Percentiles rank a stretch among this genome's conserved stretches.
These are phyloP conservation scores for Phytophthora parvispora DNA, from an alignment of 352 stramenopile species.

Conservation along the genomic window DNA sequence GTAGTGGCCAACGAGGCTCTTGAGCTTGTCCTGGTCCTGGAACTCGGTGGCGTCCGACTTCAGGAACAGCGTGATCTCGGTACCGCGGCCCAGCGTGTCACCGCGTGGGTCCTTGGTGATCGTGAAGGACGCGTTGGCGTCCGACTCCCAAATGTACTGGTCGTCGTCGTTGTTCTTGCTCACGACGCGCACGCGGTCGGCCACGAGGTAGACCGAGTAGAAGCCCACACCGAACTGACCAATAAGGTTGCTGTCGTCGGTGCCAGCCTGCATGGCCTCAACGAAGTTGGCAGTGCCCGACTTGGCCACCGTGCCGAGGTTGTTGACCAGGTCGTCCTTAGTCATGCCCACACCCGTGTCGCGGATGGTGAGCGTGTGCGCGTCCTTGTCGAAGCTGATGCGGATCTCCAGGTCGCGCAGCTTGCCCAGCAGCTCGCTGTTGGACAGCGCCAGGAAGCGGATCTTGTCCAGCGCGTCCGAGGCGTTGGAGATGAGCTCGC, in stretches of 20 bases:
- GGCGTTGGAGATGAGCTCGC: conserved; percentile 99
- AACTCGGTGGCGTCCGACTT: conserved; percentile 99
- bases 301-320: conserved; percentile 98
- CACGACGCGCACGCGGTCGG: conserved; percentile 96
- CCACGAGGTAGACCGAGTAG: conserved; percentile 99
- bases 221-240: conserved; percentile 99
- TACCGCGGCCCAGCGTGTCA: conserved; percentile 97
- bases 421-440: conserved; percentile 79
- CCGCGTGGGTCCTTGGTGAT: conserved; percentile 97
- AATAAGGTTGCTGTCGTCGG: conserved; percentile 97
- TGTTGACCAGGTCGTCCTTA: conserved; percentile 97
- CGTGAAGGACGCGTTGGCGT: conserved; percentile 97
- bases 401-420: conserved; percentile 96
- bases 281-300: conserved; percentile 99
- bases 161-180: conserved; percentile 98
- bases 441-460: conserved; percentile 97
- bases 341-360: conserved; percentile 99
- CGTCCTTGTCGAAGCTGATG: conserved; percentile 97
- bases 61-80: conserved; percentile 99
- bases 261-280: conserved; percentile 93
- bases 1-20: conserved; percentile 97
- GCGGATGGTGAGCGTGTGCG: conserved; percentile 98
- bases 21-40: conserved; percentile 95
- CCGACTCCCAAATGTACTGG: conserved; percentile 99
- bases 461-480: conserved; percentile 99